phyloP scores from a whole-genome alignment of 495 filamentous ascomycete species.

The Lineolata rhizophorae region DNA sequence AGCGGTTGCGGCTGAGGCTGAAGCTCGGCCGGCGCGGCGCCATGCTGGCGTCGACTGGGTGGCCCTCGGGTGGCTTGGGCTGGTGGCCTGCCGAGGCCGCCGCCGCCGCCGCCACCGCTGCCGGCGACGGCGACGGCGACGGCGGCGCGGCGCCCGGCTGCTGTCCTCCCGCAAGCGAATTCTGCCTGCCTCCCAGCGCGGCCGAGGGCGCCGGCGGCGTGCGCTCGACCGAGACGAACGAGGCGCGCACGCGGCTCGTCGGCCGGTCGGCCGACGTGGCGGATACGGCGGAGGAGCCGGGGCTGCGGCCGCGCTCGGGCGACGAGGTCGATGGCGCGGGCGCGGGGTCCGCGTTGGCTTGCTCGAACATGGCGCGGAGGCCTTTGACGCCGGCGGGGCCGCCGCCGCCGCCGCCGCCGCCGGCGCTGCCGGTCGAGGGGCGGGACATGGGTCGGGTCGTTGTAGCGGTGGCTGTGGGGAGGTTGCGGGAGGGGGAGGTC shows the following conservation, averaged over 20 bases:
- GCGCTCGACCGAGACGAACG: conserved; percentile 62
- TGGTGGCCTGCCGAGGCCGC: too few species aligned
- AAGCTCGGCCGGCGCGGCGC: conserved; percentile 13
- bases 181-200: too few species aligned
- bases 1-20: conserved; percentile 8
- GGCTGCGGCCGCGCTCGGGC: conserved; percentile 53
- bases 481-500: too few species aligned
- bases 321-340: conserved; percentile 23
- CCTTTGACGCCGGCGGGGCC: conserved; percentile 36
- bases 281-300: conserved; percentile 23
- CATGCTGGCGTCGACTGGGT: conserved; percentile 8
- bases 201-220: too few species aligned
- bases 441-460: too few species aligned
- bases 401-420: too few species aligned
- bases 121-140: conserved; percentile 1
- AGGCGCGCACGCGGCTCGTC: conserved; percentile 60
- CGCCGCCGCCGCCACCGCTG: too few species aligned
- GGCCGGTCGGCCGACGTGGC: conserved; percentile 27
- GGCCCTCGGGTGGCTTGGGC: conserved; percentile 6
- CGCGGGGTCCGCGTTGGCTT: too few species aligned
- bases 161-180: too few species aligned
- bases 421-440: too few species aligned
- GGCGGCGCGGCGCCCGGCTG: too few species aligned
- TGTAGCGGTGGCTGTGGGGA: too few species aligned
- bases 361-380: conserved; percentile 80